Base-by-base conservation (phyloP, 352 stramenopile species). In the Globisporangium carolinianum region DNA sequence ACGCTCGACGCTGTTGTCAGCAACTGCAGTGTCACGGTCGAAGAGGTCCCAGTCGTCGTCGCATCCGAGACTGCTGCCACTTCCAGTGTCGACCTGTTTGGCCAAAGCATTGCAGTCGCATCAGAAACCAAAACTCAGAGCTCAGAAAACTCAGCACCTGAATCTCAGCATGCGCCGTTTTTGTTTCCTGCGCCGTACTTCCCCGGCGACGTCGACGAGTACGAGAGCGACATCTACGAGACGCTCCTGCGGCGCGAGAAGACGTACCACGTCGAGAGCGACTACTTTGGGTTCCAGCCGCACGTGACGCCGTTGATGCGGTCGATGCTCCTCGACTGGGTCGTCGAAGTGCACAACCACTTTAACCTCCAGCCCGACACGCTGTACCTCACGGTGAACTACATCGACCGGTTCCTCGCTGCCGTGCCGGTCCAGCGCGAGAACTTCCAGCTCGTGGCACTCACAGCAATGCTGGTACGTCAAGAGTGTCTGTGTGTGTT, bases 351-450 rank as follows among this genome's bases (percentile, higher is more conserved):
- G 39, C 97, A 99, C 78, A 72, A 98, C 47, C 98, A 98, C 62
- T 99, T 99, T 72, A 97, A 98, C 69, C 87, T 99, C 9, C 72
- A 96, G 54, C 80, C 90, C 6, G 94, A 99, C 65, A 99, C 97
- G 11, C 77, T 99, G 35, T 99, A 98, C 71, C 79, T 99, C 38
- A 97, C 92, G 8, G 81, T 99, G 38, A 99, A 99, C 68, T 89
- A 99, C 64, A 97, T 99, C 58, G 97, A 99, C 72, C 91, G 97
- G 18, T 99, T 98, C 72, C 75, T 99, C 7, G 75, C 92, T 51
- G 76, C 82, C 17, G 72, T 79, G 17, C 58, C 89, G 46, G 94
- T 99, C 5, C 87, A 84, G 17, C 83, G 94, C 36, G 83, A 89
- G 42, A 95, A 98, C 57, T 94, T 99, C 54, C 98, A 99, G 76